These are phyloP conservation scores for Bifiguratus adelaidae DNA, from an alignment of 192 early-diverging fungal species.

Conservation along the genomic window DNA sequence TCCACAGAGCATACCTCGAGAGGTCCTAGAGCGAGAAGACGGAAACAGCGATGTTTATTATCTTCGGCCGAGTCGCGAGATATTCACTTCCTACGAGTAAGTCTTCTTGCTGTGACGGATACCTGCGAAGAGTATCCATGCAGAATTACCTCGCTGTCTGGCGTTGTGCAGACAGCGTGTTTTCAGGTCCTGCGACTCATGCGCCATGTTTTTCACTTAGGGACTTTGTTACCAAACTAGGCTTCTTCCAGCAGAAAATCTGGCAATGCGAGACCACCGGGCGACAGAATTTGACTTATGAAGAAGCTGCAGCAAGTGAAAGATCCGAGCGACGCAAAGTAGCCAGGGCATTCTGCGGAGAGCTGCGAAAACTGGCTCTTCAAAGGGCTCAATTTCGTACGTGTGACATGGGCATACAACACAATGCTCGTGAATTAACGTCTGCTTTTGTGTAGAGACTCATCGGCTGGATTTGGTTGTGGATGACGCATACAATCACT, in stretches of 20 bases:
- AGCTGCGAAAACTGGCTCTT: conserved; percentile 49
- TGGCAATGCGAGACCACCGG: conserved; percentile 79
- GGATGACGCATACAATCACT: conserved; percentile 47
- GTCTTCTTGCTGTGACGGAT: conserved; percentile 16
- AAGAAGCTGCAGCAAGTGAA: conserved; percentile 72
- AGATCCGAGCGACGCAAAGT: conserved; percentile 44
- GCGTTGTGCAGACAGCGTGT: too few species aligned
- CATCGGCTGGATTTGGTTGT: conserved; percentile 45
- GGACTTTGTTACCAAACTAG: conserved; percentile 52
- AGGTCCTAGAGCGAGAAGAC: too few species aligned
- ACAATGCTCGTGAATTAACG: not conserved
- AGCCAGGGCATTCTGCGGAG: conserved; percentile 53
- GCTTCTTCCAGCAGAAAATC: conserved; percentile 54
- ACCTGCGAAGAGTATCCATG: too few species aligned
- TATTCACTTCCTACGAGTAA: conserved; percentile 50
- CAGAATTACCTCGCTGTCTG: too few species aligned
- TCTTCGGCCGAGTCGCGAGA: conserved; percentile 38
- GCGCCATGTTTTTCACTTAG: conserved; percentile 26
- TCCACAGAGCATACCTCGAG: too few species aligned
- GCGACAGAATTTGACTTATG: conserved; percentile 62
- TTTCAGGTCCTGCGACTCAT: too few species aligned
- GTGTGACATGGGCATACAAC: not conserved
- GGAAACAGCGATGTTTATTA: conserved; percentile 15
- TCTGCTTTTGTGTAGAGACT: conserved; percentile 22
- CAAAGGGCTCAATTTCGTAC: conserved; percentile 68